Conservation (phyloP, 805 yeast species). For the Wickerhamomyces canadensis region DNA sequence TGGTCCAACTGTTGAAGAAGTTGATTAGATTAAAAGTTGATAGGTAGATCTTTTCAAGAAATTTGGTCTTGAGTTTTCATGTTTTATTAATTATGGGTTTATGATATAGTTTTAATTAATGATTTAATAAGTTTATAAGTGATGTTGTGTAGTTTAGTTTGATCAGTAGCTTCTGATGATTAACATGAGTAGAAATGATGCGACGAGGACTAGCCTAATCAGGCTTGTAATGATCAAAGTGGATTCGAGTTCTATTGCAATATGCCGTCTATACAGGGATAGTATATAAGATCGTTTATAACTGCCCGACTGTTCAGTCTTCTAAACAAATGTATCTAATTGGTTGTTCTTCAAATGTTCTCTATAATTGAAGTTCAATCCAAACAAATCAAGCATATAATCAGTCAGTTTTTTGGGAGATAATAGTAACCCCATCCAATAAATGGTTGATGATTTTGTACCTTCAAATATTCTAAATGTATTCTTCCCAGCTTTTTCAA, state of each 20-base stretch:
- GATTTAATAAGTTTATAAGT: too few species aligned
- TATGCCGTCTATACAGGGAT: too few species aligned
- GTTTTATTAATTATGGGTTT: neutral
- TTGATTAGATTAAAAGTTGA: slow-evolving; percentile 50
- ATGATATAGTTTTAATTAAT: too few species aligned
- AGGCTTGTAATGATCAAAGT: too few species aligned
- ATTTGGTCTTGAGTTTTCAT: neutral
- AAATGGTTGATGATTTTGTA: slow-evolving; percentile 9
- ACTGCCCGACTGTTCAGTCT: too few species aligned
- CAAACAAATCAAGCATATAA: slow-evolving; percentile 15
- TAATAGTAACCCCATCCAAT: slow-evolving; percentile 3
- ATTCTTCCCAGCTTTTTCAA: slow-evolving; percentile 12
- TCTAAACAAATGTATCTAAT: neutral
- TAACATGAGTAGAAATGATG: too few species aligned
- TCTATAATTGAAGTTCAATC: slow-evolving; percentile 19
- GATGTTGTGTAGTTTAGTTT: too few species aligned
- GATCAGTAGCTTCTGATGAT: too few species aligned
- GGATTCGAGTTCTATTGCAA: too few species aligned
- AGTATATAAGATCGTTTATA: too few species aligned
- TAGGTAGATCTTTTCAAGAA: too few species aligned
- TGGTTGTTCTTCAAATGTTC: slow-evolving; percentile 12
- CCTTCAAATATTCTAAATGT: slow-evolving; percentile 21
- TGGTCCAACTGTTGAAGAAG: slow-evolving; percentile 80
- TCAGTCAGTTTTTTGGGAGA: slow-evolving; percentile 11
- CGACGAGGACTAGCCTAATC: too few species aligned